Percentiles rank a stretch among this genome's conserved stretches.
Conservation (phyloP, 1,284 basidiomycete genomes). For the Boletus holoroseus region DNA sequence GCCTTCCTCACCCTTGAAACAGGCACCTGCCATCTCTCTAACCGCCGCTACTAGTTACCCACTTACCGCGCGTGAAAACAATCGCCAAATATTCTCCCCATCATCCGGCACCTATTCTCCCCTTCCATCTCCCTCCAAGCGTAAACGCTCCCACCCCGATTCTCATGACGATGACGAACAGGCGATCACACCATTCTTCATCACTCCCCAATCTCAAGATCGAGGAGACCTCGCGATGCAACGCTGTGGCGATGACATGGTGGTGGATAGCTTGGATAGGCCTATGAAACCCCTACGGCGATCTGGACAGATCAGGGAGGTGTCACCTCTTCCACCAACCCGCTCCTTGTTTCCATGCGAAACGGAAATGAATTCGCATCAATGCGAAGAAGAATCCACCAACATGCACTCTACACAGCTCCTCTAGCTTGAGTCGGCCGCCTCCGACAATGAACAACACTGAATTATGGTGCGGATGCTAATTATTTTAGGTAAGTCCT, state of each 20-base stretch:
- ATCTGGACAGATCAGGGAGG: constrained; percentile 30
- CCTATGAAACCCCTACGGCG: constrained; percentile 36
- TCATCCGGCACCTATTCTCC: constrained; percentile 25
- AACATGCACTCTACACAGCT: constrained; percentile 22
- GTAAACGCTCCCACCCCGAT: constrained; percentile 29
- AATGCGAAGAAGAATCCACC: constrained; percentile 17
- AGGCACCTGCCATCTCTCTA: constrained; percentile 22
- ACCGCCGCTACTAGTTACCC: constrained; percentile 20
- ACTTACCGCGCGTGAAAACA: constrained; percentile 30
- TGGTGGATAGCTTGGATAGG: constrained; percentile 25
- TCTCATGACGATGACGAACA: constrained; percentile 23
- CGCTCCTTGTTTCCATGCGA: constrained; percentile 24
- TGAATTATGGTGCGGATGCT: constrained; percentile 19
- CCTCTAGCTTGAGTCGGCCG: constrained; percentile 14
- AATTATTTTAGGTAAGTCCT: constrained; percentile 30
- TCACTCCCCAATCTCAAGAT: constrained; percentile 23
- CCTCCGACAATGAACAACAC: constrained; percentile 26
- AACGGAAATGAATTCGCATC: constrained; percentile 35
- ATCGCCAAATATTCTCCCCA: constrained; percentile 32
- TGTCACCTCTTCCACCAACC: constrained; percentile 25
- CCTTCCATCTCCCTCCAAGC: constrained; percentile 34
- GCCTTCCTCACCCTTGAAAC: constrained; percentile 30
- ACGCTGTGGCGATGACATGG: constrained; percentile 29
- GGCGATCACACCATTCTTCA: constrained; percentile 11
- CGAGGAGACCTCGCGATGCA: constrained; percentile 24